Base-by-base conservation (phyloP, 805 yeast species). In the Suhomyces vadensis region DNA sequence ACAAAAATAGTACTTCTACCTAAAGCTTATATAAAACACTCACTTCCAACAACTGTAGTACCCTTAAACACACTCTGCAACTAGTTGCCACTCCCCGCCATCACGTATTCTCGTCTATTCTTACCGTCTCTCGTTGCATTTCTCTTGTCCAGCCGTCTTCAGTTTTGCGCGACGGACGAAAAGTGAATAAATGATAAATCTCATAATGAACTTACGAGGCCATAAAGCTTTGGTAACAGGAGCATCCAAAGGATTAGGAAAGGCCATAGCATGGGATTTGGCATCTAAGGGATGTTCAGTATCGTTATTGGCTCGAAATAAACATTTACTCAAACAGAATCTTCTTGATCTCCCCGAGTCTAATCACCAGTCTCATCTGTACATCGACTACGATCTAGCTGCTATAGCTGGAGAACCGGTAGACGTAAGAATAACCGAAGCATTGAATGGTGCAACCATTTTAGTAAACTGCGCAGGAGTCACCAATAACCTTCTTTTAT, bases 171-270 rank as follows among this genome's bases (percentile, higher is more conserved):
- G n/a, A n/a, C n/a, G n/a, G n/a, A n/a, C n/a, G n/a, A n/a, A n/a
- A n/a, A n/a, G n/a, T n/a, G n/a, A n/a, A n/a, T n/a, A n/a, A n/a
- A n/a, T n/a, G n/a, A n/a, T n/a, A n/a, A n/a, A n/a, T n/a, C n/a
- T n/a, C n/a, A n/a, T n/a, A 9, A 47, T 47, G 50, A 44, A 42
- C 14, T 40, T 47, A 6, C 22, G 31, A 3, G 53, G 53, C 4
- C 51, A 47, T 44, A 70, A 71, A n/a, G 83, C 82, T 0, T 51
- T 79, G 4, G 62, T 84, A 2, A 83, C 89, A 0, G 94, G 94
- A 1, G 90, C 84, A 0, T 81, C 90, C 0, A 64, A 75, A 36
- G 92, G 94, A 0, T 65, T 85, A 10, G 94, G 94, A 0, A 63
- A 69, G 3, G 73, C 73, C 0, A 75, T 86, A 13, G 83, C 89